Conservation (phyloP, 1,284 basidiomycete genomes). For the Kwoniella shivajii region DNA sequence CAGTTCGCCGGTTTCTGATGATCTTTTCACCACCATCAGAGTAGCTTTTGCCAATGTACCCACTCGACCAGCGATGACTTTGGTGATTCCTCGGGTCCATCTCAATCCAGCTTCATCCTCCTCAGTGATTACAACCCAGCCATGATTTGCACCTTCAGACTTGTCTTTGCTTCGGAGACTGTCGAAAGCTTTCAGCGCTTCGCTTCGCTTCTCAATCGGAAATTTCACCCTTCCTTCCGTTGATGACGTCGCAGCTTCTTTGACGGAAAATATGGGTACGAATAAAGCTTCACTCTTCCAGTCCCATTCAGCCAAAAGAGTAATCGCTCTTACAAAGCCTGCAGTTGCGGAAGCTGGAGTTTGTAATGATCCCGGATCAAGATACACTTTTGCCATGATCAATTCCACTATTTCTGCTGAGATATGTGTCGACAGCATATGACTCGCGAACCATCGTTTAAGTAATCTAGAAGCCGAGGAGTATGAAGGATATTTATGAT, state of each 20-base stretch:
- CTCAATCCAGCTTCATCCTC: slow-evolving; percentile 71
- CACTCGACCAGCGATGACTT: slow-evolving; percentile 70
- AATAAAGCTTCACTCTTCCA: slow-evolving; percentile 63
- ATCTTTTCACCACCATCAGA: slow-evolving; percentile 53
- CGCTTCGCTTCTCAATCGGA: slow-evolving; percentile 59
- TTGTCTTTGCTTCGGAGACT: slow-evolving; percentile 52
- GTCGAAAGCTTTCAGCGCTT: slow-evolving; percentile 61
- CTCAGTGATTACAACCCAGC: slow-evolving; percentile 83
- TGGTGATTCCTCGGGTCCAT: slow-evolving; percentile 70
- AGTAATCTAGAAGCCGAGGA: slow-evolving; percentile 81
- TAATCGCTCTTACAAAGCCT: slow-evolving; percentile 78
- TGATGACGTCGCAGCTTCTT: slow-evolving; percentile 22
- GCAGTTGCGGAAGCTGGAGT: slow-evolving; percentile 58
- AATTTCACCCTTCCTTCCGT: slow-evolving; percentile 41
- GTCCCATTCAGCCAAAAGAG: slow-evolving; percentile 78
- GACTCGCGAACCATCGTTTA: slow-evolving; percentile 89
- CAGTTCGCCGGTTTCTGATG: slow-evolving; percentile 29
- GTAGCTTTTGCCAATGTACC: slow-evolving; percentile 72
- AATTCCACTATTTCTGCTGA: slow-evolving; percentile 74
- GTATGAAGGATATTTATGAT: slow-evolving; percentile 77
- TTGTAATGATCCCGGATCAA: slow-evolving; percentile 51
- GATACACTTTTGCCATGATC: slow-evolving; percentile 67
- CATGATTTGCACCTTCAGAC: slow-evolving; percentile 53
- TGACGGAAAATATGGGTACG: slow-evolving; percentile 56
- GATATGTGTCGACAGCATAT: slow-evolving; percentile 71